Evolutionary conservation across 1,284 basidiomycete species (phyloP).

Genomic region (Mycena citricolor): DNA sequence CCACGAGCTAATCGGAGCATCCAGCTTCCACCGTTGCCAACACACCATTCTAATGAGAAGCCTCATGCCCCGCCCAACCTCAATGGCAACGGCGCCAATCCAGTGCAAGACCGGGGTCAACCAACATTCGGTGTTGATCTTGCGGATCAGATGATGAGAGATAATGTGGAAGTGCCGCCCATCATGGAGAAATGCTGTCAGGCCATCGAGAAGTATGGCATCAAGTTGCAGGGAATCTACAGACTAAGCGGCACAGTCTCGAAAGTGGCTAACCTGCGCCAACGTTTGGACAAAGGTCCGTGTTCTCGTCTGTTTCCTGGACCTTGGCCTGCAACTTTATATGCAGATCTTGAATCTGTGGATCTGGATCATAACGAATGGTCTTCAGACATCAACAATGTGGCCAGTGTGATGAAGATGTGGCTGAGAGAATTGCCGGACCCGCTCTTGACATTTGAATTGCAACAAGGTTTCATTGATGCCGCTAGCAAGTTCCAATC

Average conservation of each 20-base stretch:
- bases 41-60: slow-evolving; percentile 36
- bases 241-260: slow-evolving; percentile 90
- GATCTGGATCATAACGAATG: slow-evolving; percentile 88
- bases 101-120: slow-evolving; percentile 58
- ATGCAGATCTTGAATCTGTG: slow-evolving; percentile 78
- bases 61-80: slow-evolving; percentile 33
- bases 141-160: slow-evolving; percentile 87
- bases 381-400: slow-evolving; percentile 93
- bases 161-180: slow-evolving; percentile 85
- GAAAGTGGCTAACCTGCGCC: slow-evolving; percentile 83
- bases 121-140: slow-evolving; percentile 92
- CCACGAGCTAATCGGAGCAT: too few species aligned
- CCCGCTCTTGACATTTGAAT: slow-evolving; percentile 81
- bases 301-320: slow-evolving; percentile 7
- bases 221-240: slow-evolving; percentile 89
- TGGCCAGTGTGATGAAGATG: slow-evolving; percentile 90
- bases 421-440: slow-evolving; percentile 98
- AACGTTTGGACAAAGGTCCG: slow-evolving; percentile 83
- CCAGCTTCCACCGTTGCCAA: slow-evolving; percentile 63
- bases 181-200: slow-evolving; percentile 89
- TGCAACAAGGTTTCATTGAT: slow-evolving; percentile 93
- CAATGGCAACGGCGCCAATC: slow-evolving; percentile 30
- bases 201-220: slow-evolving; percentile 89
- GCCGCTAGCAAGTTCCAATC: slow-evolving; percentile 75
- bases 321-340: slow-evolving; percentile 12